Base-by-base conservation (phyloP, 2,329 filamentous ascomycete genomes). In the Elsinoe australis region DNA sequence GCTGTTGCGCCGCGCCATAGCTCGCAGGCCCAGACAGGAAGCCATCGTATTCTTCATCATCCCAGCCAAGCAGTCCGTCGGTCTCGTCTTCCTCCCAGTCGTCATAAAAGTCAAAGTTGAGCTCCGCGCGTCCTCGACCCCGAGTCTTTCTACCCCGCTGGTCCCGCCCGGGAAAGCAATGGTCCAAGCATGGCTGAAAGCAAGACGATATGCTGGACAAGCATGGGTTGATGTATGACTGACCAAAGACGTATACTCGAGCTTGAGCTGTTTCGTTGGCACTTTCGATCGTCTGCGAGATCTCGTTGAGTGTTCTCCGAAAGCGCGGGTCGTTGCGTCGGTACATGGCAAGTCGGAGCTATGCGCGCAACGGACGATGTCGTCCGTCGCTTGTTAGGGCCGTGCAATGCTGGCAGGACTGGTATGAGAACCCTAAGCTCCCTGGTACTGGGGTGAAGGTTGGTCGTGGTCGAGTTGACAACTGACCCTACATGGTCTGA, bases 71-170 rank as follows among this genome's bases (percentile, higher is more conserved):
- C 39, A 90, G 64, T 0, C 81, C 76, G 31, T 80, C 75, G 26
- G 71, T 71, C 44, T 77, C 75, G 22, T 80, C 76, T 36, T 76
- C 73, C 52, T 95, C 87, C 90, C 90, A 96, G 66, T 95, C 90
- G 66, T 95, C 90, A 69, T 96, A 96, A 64, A 96, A 96, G 65
- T 95, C 90, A 63, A 96, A 96, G 59, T 79, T 89, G 58, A 85
- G 79, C 66, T 95, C 89, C 21, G 88, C 85, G 45, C 80, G 67
- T 2, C 78, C 79, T 52, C 71, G 64, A 49, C 69, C 66, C 17
- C 73, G 67, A 28, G 83, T 77, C 58, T 87, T 80, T 22, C 85
- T 80, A 41, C 80, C 71, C 51, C 85, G 80, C 61, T 90, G 85
- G 56, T 89, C 84, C 48, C 79, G 78, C 59, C 79, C 80, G 47